phyloP scores from a whole-genome alignment of 2,329 filamentous ascomycete genomes.

The Colletotrichum navitas region DNA sequence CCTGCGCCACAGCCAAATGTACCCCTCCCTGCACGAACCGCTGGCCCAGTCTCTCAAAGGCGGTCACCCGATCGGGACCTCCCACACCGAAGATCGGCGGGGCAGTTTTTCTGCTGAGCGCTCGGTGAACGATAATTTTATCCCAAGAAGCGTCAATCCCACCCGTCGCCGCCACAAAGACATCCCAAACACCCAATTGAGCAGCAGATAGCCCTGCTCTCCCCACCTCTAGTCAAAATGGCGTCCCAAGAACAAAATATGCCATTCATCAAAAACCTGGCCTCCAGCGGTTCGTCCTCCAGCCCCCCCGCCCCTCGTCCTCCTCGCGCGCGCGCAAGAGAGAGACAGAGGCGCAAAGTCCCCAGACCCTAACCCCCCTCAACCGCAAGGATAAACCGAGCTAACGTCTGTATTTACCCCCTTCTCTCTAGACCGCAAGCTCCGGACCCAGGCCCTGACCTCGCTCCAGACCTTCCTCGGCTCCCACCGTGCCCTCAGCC shows the following conservation, averaged over 20 bases:
- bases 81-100: constrained; percentile 37
- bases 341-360: neutral
- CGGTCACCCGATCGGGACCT: constrained; percentile 30
- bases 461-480: constrained; percentile 84
- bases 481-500: constrained; percentile 69
- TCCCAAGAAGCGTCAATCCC: constrained; percentile 17
- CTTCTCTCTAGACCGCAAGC: constrained; percentile 75
- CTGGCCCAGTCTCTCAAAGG: neutral
- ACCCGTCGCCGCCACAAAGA: neutral
- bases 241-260: constrained; percentile 62
- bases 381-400: neutral
- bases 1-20: neutral
- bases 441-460: constrained; percentile 80
- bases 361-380: neutral
- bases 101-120: constrained; percentile 22
- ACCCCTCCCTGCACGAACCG: neutral
- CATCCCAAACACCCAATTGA: constrained; percentile 6
- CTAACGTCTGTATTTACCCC: neutral
- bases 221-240: constrained; percentile 47
- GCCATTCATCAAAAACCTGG: constrained; percentile 86
- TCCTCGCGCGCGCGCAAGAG: neutral
- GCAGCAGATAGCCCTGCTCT: neutral
- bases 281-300: constrained; percentile 78
- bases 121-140: constrained; percentile 43
- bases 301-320: constrained; percentile 17